Percentiles rank a stretch among this genome's conserved stretches.
Evolutionary conservation across 345 rosid species (phyloP).

Genomic region (Brassica napus): DNA sequence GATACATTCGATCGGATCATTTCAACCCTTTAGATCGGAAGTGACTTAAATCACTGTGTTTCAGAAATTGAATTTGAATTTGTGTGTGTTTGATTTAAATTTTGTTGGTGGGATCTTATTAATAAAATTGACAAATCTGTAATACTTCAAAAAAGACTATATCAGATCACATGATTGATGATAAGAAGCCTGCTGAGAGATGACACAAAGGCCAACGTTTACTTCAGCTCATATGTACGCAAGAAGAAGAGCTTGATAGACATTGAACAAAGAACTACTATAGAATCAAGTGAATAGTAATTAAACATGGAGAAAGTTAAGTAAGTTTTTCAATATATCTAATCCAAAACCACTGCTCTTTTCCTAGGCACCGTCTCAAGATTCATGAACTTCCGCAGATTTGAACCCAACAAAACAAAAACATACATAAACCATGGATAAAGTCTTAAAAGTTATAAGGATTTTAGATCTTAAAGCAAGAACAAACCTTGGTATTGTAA

Average conservation of each 20-base stretch:
- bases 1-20: no score
- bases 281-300: background rate
- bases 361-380: background rate
- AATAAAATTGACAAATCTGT: no score
- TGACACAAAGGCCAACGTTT: no score
- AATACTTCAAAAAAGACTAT: no score
- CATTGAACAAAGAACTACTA: background rate
- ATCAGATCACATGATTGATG: no score
- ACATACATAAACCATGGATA: slow-evolving; percentile 19
- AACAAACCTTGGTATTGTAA: background rate
- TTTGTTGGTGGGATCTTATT: no score
- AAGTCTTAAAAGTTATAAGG: background rate
- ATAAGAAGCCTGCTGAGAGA: no score
- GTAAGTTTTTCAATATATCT: background rate
- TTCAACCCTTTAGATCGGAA: no score
- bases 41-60: background rate
- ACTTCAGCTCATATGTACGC: background rate
- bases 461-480: background rate
- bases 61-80: no score
- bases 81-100: no score
- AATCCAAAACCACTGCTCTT: background rate
- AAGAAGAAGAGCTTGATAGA: background rate
- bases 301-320: background rate
- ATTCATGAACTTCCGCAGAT: background rate
- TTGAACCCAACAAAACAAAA: background rate